Percentiles rank a stretch among this genome's conserved stretches.
These are phyloP conservation scores for Leccinum fibrillosum DNA, from an alignment of 768 basidiomycete genomes.

Conservation along the genomic window DNA sequence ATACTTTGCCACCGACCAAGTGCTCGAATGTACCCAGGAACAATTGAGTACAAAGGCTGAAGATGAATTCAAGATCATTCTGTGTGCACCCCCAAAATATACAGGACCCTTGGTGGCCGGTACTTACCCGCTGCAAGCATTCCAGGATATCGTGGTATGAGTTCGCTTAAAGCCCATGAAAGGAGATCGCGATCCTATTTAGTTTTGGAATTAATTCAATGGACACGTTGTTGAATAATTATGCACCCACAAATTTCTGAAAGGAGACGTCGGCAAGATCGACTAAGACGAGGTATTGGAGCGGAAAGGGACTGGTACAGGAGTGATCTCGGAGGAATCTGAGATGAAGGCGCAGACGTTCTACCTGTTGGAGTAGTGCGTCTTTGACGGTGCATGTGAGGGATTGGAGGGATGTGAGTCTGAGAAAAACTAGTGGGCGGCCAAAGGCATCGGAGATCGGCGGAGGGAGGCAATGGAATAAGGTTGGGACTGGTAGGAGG, in stretches of 20 bases:
- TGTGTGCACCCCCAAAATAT: background rate
- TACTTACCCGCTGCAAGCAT: constrained; percentile 66
- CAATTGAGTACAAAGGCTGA: constrained; percentile 71
- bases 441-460: constrained; percentile 54
- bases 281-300: constrained; percentile 69
- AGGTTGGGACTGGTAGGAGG: constrained; percentile 22
- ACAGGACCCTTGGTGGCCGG: constrained; percentile 2
- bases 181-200: constrained; percentile 57
- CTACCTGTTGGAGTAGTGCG: constrained; percentile 48
- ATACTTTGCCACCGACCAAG: constrained; percentile 67
- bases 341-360: constrained; percentile 57
- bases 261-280: constrained; percentile 58
- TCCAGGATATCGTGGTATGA: constrained; percentile 70
- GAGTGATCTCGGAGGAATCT: constrained; percentile 40
- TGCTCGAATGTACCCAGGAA: constrained; percentile 67
- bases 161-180: constrained; percentile 61
- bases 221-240: constrained; percentile 2
- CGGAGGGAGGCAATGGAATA: constrained; percentile 54
- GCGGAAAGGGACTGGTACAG: constrained; percentile 34
- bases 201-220: background rate
- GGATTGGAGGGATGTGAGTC: constrained; percentile 41
- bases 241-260: constrained; percentile 50
- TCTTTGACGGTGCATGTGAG: constrained; percentile 38
- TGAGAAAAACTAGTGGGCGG: constrained; percentile 60
- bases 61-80: background rate